Conservation (phyloP, 2,329 filamentous ascomycete species). For the Ophiosphaerella korrae region DNA sequence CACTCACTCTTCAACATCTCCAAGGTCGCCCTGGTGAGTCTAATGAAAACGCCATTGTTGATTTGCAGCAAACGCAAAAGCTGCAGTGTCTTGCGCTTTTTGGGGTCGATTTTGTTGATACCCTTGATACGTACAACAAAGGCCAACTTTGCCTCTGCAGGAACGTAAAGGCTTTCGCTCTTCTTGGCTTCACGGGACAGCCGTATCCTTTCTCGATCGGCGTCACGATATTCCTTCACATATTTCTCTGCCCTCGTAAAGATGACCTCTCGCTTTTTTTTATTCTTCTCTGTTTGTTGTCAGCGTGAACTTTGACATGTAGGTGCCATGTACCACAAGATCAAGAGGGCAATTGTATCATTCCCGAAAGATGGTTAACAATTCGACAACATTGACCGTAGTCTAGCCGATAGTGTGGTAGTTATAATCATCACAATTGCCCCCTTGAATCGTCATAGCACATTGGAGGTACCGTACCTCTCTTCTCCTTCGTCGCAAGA, state of each 20-base stretch:
- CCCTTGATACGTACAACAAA: conserved; percentile 99
- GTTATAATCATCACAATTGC: conserved; percentile 78
- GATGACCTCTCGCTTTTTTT: conserved; percentile 97
- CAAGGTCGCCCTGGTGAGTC: conserved; percentile 92
- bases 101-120: conserved; percentile 99
- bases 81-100: conserved; percentile 99
- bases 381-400: conserved; percentile 94
- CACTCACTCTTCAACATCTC: conserved; percentile 82
- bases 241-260: conserved; percentile 99
- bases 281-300: conserved; percentile 75
- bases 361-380: conserved; percentile 99
- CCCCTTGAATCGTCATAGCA: conserved; percentile 26
- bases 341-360: conserved; percentile 61
- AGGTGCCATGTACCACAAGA: conserved; percentile 19
- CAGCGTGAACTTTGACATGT: conserved; percentile 28
- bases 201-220: conserved; percentile 97
- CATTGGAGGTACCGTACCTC: conserved; percentile 69
- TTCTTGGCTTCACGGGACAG: conserved; percentile 87
- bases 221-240: conserved; percentile 98
- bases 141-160: conserved; percentile 93
- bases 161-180: conserved; percentile 91
- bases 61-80: conserved; percentile 99
- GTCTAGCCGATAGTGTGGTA: conserved; percentile 90
- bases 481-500: conserved; percentile 81
- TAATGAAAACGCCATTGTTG: conserved; percentile 99